Conservation (phyloP, 805 yeast genomes). For the Teunomyces lycoperdinae region DNA sequence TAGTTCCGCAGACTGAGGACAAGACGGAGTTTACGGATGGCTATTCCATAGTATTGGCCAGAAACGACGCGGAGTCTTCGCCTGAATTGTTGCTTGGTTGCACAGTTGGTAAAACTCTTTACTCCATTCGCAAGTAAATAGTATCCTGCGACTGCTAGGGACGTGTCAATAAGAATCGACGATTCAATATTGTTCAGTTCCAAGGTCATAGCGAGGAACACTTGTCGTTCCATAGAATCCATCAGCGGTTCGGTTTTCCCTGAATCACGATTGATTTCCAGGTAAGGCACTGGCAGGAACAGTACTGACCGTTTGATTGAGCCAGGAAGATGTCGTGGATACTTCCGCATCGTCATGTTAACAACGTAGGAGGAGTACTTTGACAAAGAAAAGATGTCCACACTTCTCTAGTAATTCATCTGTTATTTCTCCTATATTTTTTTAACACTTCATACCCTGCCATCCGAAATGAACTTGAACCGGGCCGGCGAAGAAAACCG, state of each 20-base stretch:
- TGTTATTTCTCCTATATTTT: no score
- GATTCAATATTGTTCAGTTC: neutral
- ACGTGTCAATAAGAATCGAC: slow-evolving; percentile 5
- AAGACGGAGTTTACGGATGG: slow-evolving; percentile 9
- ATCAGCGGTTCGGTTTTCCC: neutral
- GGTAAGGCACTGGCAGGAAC: neutral
- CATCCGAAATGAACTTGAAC: no score
- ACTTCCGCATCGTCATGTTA: neutral
- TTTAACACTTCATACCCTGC: no score
- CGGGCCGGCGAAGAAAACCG: no score
- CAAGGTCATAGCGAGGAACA: neutral
- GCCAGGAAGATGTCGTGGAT: neutral
- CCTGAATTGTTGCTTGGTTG: neutral
- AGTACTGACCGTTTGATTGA: neutral
- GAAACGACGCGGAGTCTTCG: neutral
- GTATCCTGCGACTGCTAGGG: slow-evolving; percentile 8
- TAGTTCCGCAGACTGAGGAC: slow-evolving; percentile 5
- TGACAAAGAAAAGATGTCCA: no score
- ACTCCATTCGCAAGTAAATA: slow-evolving; percentile 9
- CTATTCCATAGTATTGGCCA: slow-evolving; percentile 12
- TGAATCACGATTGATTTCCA: neutral
- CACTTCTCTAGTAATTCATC: no score
- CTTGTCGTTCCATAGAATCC: slow-evolving; percentile 8
- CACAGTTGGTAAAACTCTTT: slow-evolving; percentile 1
- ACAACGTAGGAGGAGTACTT: no score